Conservation (phyloP, 108 stramenopile species). For the Skeletonema potamos region DNA sequence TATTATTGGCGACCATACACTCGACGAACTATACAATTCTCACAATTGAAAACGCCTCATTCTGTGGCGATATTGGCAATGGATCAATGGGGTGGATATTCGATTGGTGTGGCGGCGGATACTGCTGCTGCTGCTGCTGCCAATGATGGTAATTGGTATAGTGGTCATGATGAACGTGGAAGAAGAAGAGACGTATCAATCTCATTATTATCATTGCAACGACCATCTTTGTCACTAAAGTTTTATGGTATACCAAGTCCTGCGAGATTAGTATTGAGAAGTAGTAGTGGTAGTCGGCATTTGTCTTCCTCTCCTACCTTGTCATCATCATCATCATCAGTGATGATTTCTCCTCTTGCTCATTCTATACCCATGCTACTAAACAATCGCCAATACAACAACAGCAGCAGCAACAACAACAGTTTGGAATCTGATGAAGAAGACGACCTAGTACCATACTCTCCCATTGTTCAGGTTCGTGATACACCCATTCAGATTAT, state of each 20-base stretch:
- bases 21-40: slow-evolving; percentile 29
- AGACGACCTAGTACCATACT: too few relatives aligned
- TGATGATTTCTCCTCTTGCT: slow-evolving; percentile 28
- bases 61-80: slow-evolving; percentile 42
- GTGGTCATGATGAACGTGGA: too few relatives aligned
- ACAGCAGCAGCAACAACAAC: slow-evolving; percentile 7
- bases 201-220: not conserved
- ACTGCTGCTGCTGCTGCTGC: too few relatives aligned
- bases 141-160: too few relatives aligned
- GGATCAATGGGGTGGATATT: slow-evolving; percentile 32
- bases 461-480: slow-evolving; percentile 15
- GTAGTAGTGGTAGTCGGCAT: too few relatives aligned
- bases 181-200: too few relatives aligned
- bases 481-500: slow-evolving; percentile 59
- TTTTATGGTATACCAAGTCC: slow-evolving; percentile 47
- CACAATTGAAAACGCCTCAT: slow-evolving; percentile 29
- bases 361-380: slow-evolving; percentile 29
- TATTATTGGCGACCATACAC: slow-evolving; percentile 40
- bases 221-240: slow-evolving; percentile 13
- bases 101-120: slow-evolving; percentile 42
- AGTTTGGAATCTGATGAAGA: not conserved
- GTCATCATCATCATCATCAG: not conserved
- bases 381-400: not conserved
- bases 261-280: slow-evolving; percentile 14
- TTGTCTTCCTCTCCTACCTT: too few relatives aligned